Evolutionary conservation across 108 stramenopile species (phyloP), one percentile per base, ranked within the genome.

Genomic region (Fragilariopsis cylindrus): DNA sequence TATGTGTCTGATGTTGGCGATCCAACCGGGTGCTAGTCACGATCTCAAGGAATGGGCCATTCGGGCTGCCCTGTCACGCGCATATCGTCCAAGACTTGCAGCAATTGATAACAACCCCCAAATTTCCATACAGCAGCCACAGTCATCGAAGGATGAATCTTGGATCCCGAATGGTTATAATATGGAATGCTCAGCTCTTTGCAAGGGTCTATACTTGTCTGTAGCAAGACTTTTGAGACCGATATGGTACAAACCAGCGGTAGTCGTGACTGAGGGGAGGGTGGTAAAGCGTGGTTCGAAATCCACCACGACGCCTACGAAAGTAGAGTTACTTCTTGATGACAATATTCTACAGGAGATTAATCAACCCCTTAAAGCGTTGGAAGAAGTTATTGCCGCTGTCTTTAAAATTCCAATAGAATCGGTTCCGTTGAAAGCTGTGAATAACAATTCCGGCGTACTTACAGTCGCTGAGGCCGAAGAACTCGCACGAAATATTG

Each of bases 221-320:
- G 64, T 85, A 4, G 82, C 90, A 41, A 88, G 96, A 45, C 81
- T 93, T 5, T 63, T 97, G 44, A 89, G 96, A 19, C 96, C 94
- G 40, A 69, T 95, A 58, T 97, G 94, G 96, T 79, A 85, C 74
- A 95, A 95, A 78, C 88, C 92, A 8, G 84, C 83, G 7, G 94
- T 92, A 46, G 91, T 94, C 16, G 92, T 92, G 7, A 94, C 92
- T 2, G 94, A 93, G 72, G 94, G 94, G 12, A 57, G 75, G 39
- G 72, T 81, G 19, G 60, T 85, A 3, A 81, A 79, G 50, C 77
- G 81, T 50, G 77, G 77, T 12, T 69, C 77, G 16, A 70, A 19
- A 49, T 48, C 63, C 11, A 40, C 11, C 11, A 47, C 58, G 3
- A 78, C 84, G n/a, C 93, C 95, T 13, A 84, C 92, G 3, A 94